Percentiles rank a stretch among this genome's conserved stretches.
phyloP scores from a whole-genome alignment of 2,329 filamentous ascomycete species.

The Beauveria pseudobassiana region DNA sequence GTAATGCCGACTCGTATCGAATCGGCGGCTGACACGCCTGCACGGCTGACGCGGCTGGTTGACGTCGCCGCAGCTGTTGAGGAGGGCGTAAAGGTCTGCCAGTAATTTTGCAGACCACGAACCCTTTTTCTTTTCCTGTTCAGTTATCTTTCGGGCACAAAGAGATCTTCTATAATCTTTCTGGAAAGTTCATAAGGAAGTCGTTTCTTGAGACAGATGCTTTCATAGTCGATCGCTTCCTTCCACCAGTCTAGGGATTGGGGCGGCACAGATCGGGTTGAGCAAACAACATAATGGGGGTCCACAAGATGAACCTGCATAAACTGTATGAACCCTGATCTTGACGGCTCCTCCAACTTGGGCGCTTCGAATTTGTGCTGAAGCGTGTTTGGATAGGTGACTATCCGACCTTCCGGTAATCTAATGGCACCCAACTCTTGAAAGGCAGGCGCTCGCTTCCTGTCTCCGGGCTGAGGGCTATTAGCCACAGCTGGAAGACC shows the following conservation, averaged over 20 bases:
- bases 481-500: neutral
- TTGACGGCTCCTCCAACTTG: neutral
- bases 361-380: slow-evolving; percentile 2
- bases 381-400: neutral
- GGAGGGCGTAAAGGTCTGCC: too few species aligned
- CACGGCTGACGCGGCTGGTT: too few species aligned
- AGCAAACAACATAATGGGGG: neutral
- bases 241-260: neutral
- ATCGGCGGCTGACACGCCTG: too few species aligned
- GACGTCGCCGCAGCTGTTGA: too few species aligned
- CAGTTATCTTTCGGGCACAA: neutral
- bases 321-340: neutral
- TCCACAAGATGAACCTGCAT: slow-evolving; percentile 3
- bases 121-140: too few species aligned
- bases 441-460: neutral
- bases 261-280: neutral
- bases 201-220: neutral
- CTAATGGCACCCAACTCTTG: neutral
- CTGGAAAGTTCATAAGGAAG: neutral
- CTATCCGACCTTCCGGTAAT: neutral
- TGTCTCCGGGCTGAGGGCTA: neutral
- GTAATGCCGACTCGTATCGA: too few species aligned
- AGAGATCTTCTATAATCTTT: neutral
- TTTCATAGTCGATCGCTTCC: neutral
- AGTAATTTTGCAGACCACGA: too few species aligned